A percentile compares a stretch with the other conserved stretches of the same genome.
phyloP scores from a whole-genome alignment of 148 eudicot species.

The Diospyros lotus region DNA sequence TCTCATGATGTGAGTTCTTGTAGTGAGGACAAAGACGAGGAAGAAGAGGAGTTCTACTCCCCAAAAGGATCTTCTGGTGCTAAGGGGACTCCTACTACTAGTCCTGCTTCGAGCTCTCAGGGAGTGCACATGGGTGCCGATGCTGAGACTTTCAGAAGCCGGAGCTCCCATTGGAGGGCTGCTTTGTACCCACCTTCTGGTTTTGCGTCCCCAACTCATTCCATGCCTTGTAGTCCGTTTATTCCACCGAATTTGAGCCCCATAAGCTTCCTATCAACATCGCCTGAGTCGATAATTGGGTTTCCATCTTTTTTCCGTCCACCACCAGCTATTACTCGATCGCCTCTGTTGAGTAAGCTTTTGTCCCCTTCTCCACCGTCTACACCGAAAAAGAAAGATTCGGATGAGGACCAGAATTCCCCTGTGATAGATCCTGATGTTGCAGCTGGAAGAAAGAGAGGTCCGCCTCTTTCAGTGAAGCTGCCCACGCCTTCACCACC shows the following conservation, averaged over 20 bases:
- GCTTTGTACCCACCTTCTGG: conserved; percentile 19
- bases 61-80: conserved; percentile 37
- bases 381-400: conserved; percentile 3
- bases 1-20: neutral
- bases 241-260: conserved; percentile 24
- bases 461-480: neutral
- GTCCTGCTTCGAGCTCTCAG: conserved; percentile 6
- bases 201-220: conserved; percentile 25
- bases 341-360: conserved; percentile 11
- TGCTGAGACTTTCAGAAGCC: conserved; percentile 13
- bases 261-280: conserved; percentile 22
- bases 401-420: conserved; percentile 17
- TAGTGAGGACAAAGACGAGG: conserved; percentile 18
- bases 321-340: conserved; percentile 12
- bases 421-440: conserved; percentile 20
- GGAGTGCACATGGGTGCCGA: conserved; percentile 1
- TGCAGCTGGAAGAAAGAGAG: neutral
- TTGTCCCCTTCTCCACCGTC: conserved; percentile 24
- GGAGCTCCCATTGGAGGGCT: conserved; percentile 21
- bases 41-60: conserved; percentile 55
- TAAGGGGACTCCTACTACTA: conserved; percentile 11
- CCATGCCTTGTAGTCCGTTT: conserved; percentile 29
- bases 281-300: conserved; percentile 21
- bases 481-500: conserved; percentile 51
- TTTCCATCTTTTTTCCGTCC: conserved; percentile 29